Conservation (phyloP, 768 basidiomycete species). For the Amanita fuliginea region DNA sequence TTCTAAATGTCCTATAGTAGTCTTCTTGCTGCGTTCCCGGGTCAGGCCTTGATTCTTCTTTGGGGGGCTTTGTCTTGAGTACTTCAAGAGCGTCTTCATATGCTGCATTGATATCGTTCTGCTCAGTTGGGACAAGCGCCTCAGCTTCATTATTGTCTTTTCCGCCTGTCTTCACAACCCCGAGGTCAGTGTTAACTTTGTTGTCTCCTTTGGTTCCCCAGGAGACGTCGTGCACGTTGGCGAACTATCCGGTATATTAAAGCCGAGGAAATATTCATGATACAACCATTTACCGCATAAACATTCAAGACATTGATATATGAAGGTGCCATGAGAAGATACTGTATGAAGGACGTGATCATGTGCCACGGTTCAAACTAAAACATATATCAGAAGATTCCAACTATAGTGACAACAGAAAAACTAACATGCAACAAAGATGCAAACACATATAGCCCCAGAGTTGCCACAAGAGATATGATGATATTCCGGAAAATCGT, state of each 20-base stretch:
- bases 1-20: conserved; percentile 83
- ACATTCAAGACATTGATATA: conserved; percentile 93
- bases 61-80: conserved; percentile 67
- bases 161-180: conserved; percentile 51
- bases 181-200: conserved; percentile 75
- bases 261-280: background rate
- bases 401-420: background rate
- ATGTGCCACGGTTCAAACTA: conserved; percentile 98
- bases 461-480: conserved; percentile 74
- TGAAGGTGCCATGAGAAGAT: conserved; percentile 83
- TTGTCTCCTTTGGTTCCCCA: conserved; percentile 98
- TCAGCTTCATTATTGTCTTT: conserved; percentile 78
- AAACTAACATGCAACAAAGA: conserved; percentile 77
- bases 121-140: conserved; percentile 72
- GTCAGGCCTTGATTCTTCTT: conserved; percentile 55
- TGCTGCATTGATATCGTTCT: conserved; percentile 80
- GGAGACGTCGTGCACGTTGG: conserved; percentile 85
- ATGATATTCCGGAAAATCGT: conserved; percentile 79
- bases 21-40: conserved; percentile 62
- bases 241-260: conserved; percentile 35
- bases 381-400: background rate
- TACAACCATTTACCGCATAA: conserved; percentile 45
- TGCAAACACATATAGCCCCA: conserved; percentile 79
- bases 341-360: conserved; percentile 94
- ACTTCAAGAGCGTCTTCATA: conserved; percentile 90